Percentiles rank a stretch among this genome's conserved stretches.
phyloP scores from a whole-genome alignment of 1,284 basidiomycete species.

The Marasmius oreades region DNA sequence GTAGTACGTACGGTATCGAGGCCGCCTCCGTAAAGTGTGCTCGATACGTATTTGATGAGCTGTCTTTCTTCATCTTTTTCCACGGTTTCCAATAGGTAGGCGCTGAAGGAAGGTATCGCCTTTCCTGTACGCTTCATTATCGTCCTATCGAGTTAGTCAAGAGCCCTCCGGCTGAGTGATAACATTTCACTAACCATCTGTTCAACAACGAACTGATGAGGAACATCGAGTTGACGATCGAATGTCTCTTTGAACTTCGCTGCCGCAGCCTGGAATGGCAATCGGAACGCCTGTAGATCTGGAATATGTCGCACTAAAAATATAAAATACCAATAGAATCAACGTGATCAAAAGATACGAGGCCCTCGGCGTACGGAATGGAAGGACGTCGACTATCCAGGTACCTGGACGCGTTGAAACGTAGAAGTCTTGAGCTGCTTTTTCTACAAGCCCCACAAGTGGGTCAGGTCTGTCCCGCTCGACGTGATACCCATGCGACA shows the following conservation, averaged over 20 bases:
- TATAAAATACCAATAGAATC: no score
- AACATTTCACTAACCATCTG: background rate
- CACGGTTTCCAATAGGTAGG: background rate
- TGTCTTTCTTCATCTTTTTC: background rate
- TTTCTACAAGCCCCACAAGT: constrained; percentile 23
- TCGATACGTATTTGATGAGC: background rate
- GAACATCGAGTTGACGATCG: background rate
- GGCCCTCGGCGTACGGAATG: constrained; percentile 19
- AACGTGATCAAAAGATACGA: no score
- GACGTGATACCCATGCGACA: constrained; percentile 26
- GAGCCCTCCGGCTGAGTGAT: no score
- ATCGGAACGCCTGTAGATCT: background rate
- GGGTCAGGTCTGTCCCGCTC: constrained; percentile 22
- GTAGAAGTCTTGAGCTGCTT: constrained; percentile 25
- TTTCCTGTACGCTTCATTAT: background rate
- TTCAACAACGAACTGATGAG: background rate
- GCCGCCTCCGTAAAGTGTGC: background rate
- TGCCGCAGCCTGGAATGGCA: background rate
- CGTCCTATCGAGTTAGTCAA: no score
- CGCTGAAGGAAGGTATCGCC: background rate
- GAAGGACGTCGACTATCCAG: constrained; percentile 26
- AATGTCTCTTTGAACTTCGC: background rate
- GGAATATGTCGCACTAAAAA: constrained; percentile 15
- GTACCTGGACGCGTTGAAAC: constrained; percentile 21
- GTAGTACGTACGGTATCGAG: background rate